phyloP scores from a whole-genome alignment of 306 rosid species.

The Acacia acuminata region DNA sequence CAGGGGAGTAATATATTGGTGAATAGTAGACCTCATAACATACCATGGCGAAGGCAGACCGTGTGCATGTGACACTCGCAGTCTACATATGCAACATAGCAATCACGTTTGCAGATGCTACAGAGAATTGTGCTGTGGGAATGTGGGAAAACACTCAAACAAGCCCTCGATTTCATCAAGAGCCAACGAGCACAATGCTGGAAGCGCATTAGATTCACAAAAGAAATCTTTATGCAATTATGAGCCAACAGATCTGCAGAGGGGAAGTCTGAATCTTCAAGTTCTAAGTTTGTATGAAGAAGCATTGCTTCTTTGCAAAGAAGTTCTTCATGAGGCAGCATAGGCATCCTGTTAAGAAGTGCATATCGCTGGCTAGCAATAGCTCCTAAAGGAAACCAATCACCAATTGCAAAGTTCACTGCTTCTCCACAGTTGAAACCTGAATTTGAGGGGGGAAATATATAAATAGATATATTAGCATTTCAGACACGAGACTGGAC shows the following conservation, averaged over 20 bases:
- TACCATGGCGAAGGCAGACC: slow-evolving; percentile 95
- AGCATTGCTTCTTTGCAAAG: slow-evolving; percentile 93
- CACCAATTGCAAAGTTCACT: slow-evolving; percentile 91
- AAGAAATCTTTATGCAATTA: slow-evolving; percentile 56
- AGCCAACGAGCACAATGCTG: slow-evolving; percentile 89
- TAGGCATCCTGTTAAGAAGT: slow-evolving; percentile 77
- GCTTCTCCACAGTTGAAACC: slow-evolving; percentile 99
- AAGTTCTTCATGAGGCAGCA: slow-evolving; percentile 95
- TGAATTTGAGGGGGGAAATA: slow-evolving; percentile 31
- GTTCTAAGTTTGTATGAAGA: slow-evolving; percentile 60
- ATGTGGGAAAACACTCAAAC: slow-evolving; percentile 53
- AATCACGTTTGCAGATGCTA: slow-evolving; percentile 90
- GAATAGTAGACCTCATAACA: slow-evolving; percentile 29
- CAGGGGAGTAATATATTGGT: neutral
- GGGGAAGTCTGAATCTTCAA: slow-evolving; percentile 65
- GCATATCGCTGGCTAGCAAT: slow-evolving; percentile 91
- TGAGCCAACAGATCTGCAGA: slow-evolving; percentile 57
- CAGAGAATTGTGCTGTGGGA: slow-evolving; percentile 76
- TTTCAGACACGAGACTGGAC: slow-evolving; percentile 2
- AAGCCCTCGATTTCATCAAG: slow-evolving; percentile 65
- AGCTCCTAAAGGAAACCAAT: slow-evolving; percentile 96
- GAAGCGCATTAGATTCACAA: slow-evolving; percentile 80
- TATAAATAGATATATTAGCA: neutral
- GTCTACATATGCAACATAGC: slow-evolving; percentile 71
- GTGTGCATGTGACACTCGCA: slow-evolving; percentile 79